Percentiles rank a stretch among this genome's conserved stretches.
Conservation (phyloP, 129 eudicot species). For the carrot (Daucus carota) region DH1_v3.0 NC_030384.2:39627501-39628000, state of each 20-base stretch:
- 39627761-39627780: conserved; percentile 37
- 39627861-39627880: conserved; percentile 96
- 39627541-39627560: neutral
- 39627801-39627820: conserved; percentile 62
- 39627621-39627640: neutral
- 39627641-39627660: neutral
- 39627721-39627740: conserved; percentile 73
- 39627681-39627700: neutral
- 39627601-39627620: neutral
- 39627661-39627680: neutral
- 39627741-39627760: conserved; percentile 34
- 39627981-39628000: conserved; percentile 34
- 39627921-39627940: conserved; percentile 16
- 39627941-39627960: conserved; percentile 10
- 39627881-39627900: conserved; percentile 68
- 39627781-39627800: conserved; percentile 27
- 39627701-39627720: conserved; percentile 24
- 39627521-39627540: neutral
- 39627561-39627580: neutral
- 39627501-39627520: neutral
- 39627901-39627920: conserved; percentile 48
- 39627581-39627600: neutral
- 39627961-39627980: conserved; percentile 63
- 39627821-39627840: conserved; percentile 56
- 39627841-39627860: conserved; percentile 84